Percentiles rank a stretch among this genome's conserved stretches.
phyloP scores from a whole-genome alignment of 2,329 filamentous ascomycete species.

The Epichloe elymi region DNA sequence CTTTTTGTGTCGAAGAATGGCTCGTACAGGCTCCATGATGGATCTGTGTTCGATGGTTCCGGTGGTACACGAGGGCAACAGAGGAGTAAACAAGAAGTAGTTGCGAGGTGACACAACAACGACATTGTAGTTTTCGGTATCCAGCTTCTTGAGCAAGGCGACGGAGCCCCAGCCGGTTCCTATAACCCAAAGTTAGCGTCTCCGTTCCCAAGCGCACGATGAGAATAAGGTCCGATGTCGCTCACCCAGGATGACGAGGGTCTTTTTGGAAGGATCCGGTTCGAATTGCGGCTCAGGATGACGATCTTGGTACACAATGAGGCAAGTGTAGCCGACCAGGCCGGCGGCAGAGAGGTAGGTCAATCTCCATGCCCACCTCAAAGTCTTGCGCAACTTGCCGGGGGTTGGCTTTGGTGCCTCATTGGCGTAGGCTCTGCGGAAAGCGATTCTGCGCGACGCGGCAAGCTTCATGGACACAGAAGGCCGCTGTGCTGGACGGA shows the following conservation, averaged over 20 bases:
- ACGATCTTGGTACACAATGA: constrained; percentile 70
- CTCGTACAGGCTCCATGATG: constrained; percentile 98
- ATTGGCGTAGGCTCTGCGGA: constrained; percentile 37
- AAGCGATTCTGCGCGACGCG: constrained; percentile 25
- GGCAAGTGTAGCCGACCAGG: constrained; percentile 58
- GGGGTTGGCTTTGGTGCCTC: constrained; percentile 34
- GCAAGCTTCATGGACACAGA: constrained; percentile 22
- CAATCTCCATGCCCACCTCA: constrained; percentile 74
- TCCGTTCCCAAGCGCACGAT: background rate
- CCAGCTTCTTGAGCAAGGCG: constrained; percentile 93
- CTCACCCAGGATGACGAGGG: constrained; percentile 83
- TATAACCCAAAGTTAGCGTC: constrained; percentile 22
- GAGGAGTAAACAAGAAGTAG: constrained; percentile 98
- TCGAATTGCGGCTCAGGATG: constrained; percentile 68
- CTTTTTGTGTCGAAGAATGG: constrained; percentile 91
- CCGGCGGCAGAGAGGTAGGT: constrained; percentile 64
- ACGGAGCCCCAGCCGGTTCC: constrained; percentile 94
- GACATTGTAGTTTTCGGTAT: constrained; percentile 98
- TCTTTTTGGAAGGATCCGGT: constrained; percentile 91
- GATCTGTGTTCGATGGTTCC: constrained; percentile 97
- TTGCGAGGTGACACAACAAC: constrained; percentile 95
- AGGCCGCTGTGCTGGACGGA: constrained; percentile 14
- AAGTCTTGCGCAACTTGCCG: constrained; percentile 50
- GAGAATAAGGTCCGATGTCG: background rate
- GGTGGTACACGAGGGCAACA: constrained; percentile 93